Evolutionary conservation across 2,329 filamentous ascomycete species (phyloP).

Genomic region (Fusarium sp.): DNA sequence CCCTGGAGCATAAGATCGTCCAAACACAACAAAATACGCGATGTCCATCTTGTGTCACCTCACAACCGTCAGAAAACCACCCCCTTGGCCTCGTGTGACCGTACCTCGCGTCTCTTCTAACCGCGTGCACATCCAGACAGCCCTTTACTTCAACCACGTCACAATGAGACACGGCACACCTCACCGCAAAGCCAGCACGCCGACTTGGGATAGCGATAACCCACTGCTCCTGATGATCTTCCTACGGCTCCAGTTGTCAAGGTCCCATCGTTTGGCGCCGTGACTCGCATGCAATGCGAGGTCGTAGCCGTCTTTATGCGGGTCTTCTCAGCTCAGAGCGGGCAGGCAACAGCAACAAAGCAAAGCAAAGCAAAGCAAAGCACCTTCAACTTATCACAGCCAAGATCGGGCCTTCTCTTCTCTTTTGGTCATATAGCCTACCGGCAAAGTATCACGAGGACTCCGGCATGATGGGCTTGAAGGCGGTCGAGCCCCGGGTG

Average conservation of each 20-base stretch:
- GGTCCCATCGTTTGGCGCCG: constrained; percentile 34
- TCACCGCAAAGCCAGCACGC: constrained; percentile 35
- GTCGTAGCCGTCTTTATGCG: constrained; percentile 22
- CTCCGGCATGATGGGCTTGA: constrained; percentile 16
- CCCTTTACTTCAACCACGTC: constrained; percentile 45
- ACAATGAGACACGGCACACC: constrained; percentile 43
- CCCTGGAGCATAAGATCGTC: constrained; percentile 18
- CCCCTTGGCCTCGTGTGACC: constrained; percentile 27
- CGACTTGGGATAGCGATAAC: constrained; percentile 12
- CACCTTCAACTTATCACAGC: constrained; percentile 9
- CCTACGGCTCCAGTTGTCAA: constrained; percentile 16
- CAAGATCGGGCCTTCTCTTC: constrained; percentile 35
- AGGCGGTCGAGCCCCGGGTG: constrained; percentile 27
- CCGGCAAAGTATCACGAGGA: constrained; percentile 30
- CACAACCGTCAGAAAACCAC: constrained; percentile 6
- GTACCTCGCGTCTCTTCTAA: constrained; percentile 22
- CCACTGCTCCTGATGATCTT: constrained; percentile 6
- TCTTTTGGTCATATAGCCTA: constrained; percentile 27
- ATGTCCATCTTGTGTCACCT: constrained; percentile 34
- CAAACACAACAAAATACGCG: constrained; percentile 25
- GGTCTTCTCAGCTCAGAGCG: constrained; percentile 20
- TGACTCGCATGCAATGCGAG: constrained; percentile 39
- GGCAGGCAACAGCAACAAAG: constrained; percentile 8
- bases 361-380: background rate
- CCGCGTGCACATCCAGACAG: constrained; percentile 16